These are phyloP conservation scores for Trametes cubensis DNA, from an alignment of 768 basidiomycete genomes.

Conservation along the genomic window DNA sequence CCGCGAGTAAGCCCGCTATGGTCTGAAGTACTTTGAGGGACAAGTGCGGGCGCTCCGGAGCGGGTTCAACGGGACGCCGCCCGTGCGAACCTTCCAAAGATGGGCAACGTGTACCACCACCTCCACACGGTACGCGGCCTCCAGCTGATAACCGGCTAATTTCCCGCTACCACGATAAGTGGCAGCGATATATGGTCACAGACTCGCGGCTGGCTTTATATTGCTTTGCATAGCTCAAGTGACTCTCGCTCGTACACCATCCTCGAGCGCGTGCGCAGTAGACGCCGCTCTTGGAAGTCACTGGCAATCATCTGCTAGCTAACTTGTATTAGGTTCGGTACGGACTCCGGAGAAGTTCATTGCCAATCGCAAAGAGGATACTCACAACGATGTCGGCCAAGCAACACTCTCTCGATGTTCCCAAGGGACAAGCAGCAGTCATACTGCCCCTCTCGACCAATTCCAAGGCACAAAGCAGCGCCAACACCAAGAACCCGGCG, in stretches of 20 bases:
- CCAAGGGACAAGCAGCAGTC: not conserved
- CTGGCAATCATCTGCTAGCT: too few species aligned
- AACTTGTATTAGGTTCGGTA: not conserved
- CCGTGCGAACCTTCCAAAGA: constrained; percentile 5
- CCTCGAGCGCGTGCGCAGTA: not conserved
- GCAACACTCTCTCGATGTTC: not conserved
- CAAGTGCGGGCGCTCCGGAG: not conserved
- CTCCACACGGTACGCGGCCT: not conserved
- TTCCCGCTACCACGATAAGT: constrained; percentile 1
- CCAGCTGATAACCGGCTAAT: constrained; percentile 11
- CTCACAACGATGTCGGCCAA: too few species aligned
- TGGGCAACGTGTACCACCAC: constrained; percentile 6
- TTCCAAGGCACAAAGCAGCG: not conserved
- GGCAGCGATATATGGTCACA: constrained; percentile 1
- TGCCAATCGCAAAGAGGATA: too few species aligned
- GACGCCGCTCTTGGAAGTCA: too few species aligned
- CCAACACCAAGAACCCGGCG: not conserved
- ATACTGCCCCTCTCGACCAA: not conserved
- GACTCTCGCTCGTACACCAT: not conserved
- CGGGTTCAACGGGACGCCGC: not conserved
- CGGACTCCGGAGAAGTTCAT: too few species aligned
- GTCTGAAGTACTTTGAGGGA: too few species aligned
- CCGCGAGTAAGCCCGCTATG: too few species aligned
- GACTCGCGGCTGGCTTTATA: too few species aligned
- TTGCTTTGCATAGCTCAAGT: not conserved